Evolutionary conservation across 2,329 filamentous ascomycete genomes (phyloP).

Genomic region (Ilyonectria robusta): DNA sequence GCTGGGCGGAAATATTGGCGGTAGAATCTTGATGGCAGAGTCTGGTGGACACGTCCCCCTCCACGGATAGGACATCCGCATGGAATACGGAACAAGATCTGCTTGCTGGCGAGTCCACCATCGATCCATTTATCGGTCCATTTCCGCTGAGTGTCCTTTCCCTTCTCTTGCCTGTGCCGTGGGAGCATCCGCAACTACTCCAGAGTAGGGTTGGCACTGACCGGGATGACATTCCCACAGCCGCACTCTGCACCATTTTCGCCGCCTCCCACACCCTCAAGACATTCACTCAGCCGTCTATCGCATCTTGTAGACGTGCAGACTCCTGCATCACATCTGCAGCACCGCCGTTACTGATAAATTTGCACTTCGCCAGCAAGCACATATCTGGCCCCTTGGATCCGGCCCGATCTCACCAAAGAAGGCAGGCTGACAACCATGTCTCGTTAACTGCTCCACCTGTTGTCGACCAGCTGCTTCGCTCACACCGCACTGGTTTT

Average conservation of each 20-base stretch:
- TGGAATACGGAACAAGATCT: not conserved
- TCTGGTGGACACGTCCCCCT: not conserved
- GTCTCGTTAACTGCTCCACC: slow-evolving; percentile 19
- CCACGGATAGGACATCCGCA: not conserved
- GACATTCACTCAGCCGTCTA: slow-evolving; percentile 20
- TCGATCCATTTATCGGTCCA: slow-evolving; percentile 17
- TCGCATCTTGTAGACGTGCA: slow-evolving; percentile 13
- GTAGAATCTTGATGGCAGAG: not conserved
- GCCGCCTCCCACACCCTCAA: not conserved
- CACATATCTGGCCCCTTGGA: slow-evolving; percentile 19
- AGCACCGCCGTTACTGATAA: slow-evolving; percentile 5
- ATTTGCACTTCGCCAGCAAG: slow-evolving; percentile 4
- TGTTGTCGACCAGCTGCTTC: slow-evolving; percentile 1
- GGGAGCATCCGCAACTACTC: not conserved
- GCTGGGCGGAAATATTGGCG: not conserved
- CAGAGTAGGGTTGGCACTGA: slow-evolving; percentile 6
- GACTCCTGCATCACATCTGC: slow-evolving; percentile 9
- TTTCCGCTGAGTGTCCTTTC: not conserved
- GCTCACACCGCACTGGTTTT: not conserved
- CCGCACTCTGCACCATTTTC: slow-evolving; percentile 15
- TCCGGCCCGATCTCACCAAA: slow-evolving; percentile 25
- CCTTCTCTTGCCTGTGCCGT: not conserved
- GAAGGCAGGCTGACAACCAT: slow-evolving; percentile 21
- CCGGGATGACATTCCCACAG: slow-evolving; percentile 18
- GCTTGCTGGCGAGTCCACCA: not conserved